Evolutionary conservation across 805 yeast genomes (phyloP).

Genomic region (Saccharomyces mikatae): DNA sequence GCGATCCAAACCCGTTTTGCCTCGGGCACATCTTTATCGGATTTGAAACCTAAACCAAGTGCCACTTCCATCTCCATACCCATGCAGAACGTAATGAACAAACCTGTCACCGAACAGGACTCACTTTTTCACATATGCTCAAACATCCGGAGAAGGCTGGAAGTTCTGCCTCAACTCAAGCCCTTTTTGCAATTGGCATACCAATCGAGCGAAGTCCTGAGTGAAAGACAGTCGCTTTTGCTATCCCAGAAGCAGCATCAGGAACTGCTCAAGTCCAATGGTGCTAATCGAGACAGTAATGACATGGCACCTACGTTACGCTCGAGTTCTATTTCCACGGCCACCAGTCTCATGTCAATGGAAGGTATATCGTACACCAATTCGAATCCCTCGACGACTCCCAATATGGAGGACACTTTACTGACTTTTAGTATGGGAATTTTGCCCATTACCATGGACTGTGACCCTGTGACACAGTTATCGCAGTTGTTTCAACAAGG

Average conservation of each 20-base stretch:
- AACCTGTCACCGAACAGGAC: conserved; percentile 51
- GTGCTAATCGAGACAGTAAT: conserved; percentile 10
- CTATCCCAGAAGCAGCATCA: conserved; percentile 35
- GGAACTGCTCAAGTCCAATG: conserved; percentile 2
- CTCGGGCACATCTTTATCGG: conserved; percentile 2
- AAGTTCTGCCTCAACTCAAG: conserved; percentile 55
- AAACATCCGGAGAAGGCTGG: conserved; percentile 46
- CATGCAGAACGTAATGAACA: conserved; percentile 47
- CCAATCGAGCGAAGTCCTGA: conserved; percentile 55
- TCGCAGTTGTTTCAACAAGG: conserved; percentile 89
- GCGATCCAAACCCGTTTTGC: neutral
- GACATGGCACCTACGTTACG: conserved; percentile 22
- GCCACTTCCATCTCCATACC: conserved; percentile 12
- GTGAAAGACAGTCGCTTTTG: conserved; percentile 61
- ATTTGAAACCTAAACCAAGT: conserved; percentile 12
- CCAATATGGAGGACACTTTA: conserved; percentile 28
- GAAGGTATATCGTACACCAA: conserved; percentile 21
- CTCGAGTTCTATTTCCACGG: conserved; percentile 30
- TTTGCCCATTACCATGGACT: conserved; percentile 60
- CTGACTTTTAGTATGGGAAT: conserved; percentile 70
- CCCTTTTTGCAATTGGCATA: conserved; percentile 60
- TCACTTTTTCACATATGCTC: conserved; percentile 65
- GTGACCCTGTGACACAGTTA: conserved; percentile 88
- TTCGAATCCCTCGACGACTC: conserved; percentile 16
- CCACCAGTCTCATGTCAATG: conserved; percentile 22